phyloP scores from a whole-genome alignment of 2,329 filamentous ascomycete genomes.

The Exophiala sp. region DNA sequence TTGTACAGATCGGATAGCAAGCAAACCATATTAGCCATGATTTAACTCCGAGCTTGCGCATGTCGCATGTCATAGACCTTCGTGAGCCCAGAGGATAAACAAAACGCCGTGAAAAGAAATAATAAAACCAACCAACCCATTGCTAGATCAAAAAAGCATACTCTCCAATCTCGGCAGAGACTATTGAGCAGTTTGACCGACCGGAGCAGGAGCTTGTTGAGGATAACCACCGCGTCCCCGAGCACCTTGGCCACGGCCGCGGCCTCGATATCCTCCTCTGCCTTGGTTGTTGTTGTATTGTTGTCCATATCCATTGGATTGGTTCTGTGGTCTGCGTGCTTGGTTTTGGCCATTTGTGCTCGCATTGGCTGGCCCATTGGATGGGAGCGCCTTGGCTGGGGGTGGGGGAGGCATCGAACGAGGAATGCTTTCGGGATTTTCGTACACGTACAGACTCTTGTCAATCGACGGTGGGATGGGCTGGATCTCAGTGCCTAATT shows the following conservation, averaged over 20 bases:
- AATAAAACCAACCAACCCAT: constrained; percentile 6
- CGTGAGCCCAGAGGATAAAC: constrained; percentile 20
- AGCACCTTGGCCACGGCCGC: constrained; percentile 41
- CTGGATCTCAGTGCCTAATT: constrained; percentile 93
- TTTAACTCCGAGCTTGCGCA: constrained; percentile 28
- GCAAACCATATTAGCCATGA: constrained; percentile 19
- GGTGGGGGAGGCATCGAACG: constrained; percentile 54
- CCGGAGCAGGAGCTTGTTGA: constrained; percentile 13
- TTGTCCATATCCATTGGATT: constrained; percentile 24
- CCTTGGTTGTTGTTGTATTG: constrained; percentile 36
- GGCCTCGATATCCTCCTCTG: constrained; percentile 39
- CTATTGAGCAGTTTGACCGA: constrained; percentile 21
- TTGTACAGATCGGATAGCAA: constrained; percentile 23
- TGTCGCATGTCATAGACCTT: constrained; percentile 27
- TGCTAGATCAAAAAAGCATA: constrained; percentile 7
- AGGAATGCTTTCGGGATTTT: constrained; percentile 90
- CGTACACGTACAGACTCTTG: constrained; percentile 97
- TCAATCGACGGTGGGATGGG: constrained; percentile 93
- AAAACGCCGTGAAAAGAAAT: constrained; percentile 17
- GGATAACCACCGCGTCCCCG: constrained; percentile 29
- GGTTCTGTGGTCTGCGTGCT: constrained; percentile 14
- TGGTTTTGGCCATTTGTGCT: constrained; percentile 18
- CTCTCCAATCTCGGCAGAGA: background rate
- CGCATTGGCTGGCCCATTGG: constrained; percentile 7
- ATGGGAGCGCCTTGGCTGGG: constrained; percentile 23